Evolutionary conservation across 805 yeast genomes (phyloP), one percentile per base, ranked within the genome.

Genomic region (Metschnikowia noctiluminum): DNA sequence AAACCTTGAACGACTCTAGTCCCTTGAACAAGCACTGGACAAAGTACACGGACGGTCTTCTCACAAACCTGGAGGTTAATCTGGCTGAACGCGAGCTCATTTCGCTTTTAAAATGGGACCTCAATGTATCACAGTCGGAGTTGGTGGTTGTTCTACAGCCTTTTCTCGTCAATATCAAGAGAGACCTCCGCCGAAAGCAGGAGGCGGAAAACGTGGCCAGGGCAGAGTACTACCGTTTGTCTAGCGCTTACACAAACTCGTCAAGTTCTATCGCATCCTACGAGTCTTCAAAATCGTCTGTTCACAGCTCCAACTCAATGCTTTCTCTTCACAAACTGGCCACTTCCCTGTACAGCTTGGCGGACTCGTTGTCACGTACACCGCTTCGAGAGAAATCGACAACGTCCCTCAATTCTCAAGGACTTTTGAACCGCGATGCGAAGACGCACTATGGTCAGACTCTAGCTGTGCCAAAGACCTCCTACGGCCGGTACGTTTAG

Each of bases 1-100:
- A 92, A 71, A 84, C 83, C 54, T 78, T 91, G 55, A 92, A 92
- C 68, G 99, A 92, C 72, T 87, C 96, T 3, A 85, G 95, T 16
- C 99, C 99, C 38, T 78, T 92, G 64, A 92, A 92, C 71, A 91
- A 87, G 70, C 97, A 94, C 71, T 92, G 99, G 99, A 85, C 96
- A 5, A 78, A 81, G 51, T 91, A 92, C 73, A 91, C 98, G 3
- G 84, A 85, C 63, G 97, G 97, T 0, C 74, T 94, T 38, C 78
- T 92, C 51, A 64, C 83, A 9, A 71, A 87, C 35, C 76, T 76
- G 21, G 98, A 92, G 62, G 89, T 94, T 46, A 94, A 92, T 68
- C 82, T 90, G 55, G 87, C 95, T 61, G 99, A 92, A 70, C 78
- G 91, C 56, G 98, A 92, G 69, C 73, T 94, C 59, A 80, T 92